These are phyloP conservation scores for Melaleuca quinquenervia DNA, from an alignment of 345 rosid genomes.

Conservation along the genomic window DNA sequence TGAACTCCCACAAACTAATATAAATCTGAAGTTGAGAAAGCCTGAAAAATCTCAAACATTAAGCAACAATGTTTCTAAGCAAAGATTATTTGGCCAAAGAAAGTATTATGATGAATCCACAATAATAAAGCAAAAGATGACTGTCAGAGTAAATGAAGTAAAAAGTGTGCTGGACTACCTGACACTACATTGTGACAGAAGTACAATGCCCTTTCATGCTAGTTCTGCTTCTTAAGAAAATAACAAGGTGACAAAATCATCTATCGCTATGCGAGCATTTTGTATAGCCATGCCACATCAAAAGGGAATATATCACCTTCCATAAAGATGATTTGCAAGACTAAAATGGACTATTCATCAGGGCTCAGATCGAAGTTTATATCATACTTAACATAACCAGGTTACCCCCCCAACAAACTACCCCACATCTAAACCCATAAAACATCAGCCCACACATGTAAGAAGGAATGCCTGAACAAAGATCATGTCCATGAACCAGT, in stretches of 20 bases:
- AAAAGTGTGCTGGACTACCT: not conserved
- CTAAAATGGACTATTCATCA: not conserved
- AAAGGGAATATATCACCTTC: not conserved
- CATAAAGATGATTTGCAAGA: not conserved
- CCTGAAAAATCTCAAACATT: not conserved
- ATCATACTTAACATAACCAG: not conserved
- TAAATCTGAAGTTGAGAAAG: not conserved
- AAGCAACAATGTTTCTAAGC: not conserved
- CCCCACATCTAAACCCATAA: not conserved
- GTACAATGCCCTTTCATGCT: not conserved
- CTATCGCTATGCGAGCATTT: not conserved
- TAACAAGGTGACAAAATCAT: not conserved
- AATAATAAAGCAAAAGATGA: not conserved
- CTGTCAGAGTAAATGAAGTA: not conserved
- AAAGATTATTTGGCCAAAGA: not conserved
- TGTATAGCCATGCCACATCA: not conserved
- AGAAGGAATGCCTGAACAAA: not conserved
- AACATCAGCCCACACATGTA: not conserved
- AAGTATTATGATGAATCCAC: not conserved
- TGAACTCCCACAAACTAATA: not conserved
- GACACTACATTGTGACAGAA: not conserved
- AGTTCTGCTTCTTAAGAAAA: not conserved
- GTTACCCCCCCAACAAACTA: not conserved
- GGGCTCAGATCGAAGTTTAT: not conserved
- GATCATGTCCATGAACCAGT: not conserved